phyloP scores from a whole-genome alignment of 2,329 filamentous ascomycete species.

The Colletotrichum chrysophilum region DNA sequence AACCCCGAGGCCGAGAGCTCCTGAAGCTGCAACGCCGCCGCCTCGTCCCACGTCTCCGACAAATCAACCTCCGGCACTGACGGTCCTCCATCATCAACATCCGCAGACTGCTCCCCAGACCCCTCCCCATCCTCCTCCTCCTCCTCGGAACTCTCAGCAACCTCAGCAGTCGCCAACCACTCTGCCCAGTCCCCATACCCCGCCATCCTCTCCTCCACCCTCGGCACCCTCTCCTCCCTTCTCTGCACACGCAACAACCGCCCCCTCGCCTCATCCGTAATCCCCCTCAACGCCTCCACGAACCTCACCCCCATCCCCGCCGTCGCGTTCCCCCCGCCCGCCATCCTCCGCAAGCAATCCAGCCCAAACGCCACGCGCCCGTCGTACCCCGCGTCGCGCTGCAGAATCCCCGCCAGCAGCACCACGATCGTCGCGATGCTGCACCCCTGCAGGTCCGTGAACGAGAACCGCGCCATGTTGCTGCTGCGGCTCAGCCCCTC shows the following conservation, averaged over 20 bases:
- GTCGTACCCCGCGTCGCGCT: conserved; percentile 36
- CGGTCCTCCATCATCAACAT: neutral
- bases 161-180: conserved; percentile 22
- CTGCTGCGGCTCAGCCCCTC: conserved; percentile 30
- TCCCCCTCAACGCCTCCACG: conserved; percentile 27
- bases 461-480: conserved; percentile 40
- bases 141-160: neutral
- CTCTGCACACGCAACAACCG: conserved; percentile 8
- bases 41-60: neutral
- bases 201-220: neutral
- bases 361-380: conserved; percentile 33
- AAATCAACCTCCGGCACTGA: neutral
- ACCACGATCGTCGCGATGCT: conserved; percentile 41
- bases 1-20: neutral
- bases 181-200: conserved; percentile 26
- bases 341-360: conserved; percentile 36
- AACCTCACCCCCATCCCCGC: conserved; percentile 28
- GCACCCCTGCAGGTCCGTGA: conserved; percentile 43
- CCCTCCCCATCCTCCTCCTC: neutral
- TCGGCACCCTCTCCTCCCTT: neutral
- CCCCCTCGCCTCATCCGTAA: conserved; percentile 25
- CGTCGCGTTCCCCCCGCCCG: conserved; percentile 32
- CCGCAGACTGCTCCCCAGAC: neutral
- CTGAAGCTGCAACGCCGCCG: neutral
- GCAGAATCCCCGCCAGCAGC: conserved; percentile 36